These are phyloP conservation scores for Arthrobotrys sinensis DNA, from an alignment of 2,329 filamentous ascomycete species.

Conservation along the genomic window DNA sequence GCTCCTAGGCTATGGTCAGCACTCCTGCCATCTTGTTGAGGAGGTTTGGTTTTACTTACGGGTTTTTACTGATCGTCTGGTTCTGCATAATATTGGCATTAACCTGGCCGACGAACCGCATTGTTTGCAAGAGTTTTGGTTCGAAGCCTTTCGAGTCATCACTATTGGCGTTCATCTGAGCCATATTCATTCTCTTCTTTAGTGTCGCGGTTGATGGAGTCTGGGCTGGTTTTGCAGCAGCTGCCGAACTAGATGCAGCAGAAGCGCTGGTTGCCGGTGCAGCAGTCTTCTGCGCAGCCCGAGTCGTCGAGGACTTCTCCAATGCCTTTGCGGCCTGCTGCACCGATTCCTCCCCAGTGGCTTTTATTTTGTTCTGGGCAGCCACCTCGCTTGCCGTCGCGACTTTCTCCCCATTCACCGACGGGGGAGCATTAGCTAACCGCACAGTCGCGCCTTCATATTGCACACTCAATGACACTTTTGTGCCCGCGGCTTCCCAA, in stretches of 20 bases:
- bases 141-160: constrained; percentile 60
- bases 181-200: constrained; percentile 65
- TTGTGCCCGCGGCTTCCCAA: constrained; percentile 69
- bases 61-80: constrained; percentile 43
- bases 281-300: background rate
- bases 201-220: constrained; percentile 29
- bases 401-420: constrained; percentile 60
- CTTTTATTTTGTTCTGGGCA: background rate
- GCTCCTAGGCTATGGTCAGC: constrained; percentile 7
- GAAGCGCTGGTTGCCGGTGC: background rate
- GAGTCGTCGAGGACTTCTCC: background rate
- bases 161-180: constrained; percentile 60
- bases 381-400: constrained; percentile 1
- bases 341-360: background rate
- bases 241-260: background rate
- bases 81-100: constrained; percentile 73
- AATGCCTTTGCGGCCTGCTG: constrained; percentile 9
- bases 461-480: constrained; percentile 68
- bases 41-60: constrained; percentile 30
- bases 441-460: constrained; percentile 69
- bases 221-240: constrained; percentile 53
- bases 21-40: too few relatives aligned
- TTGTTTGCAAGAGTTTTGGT: constrained; percentile 72
- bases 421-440: constrained; percentile 65
- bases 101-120: constrained; percentile 79